Conservation (phyloP, 2,329 filamentous ascomycete genomes). For the Ceratocystis cubensis region DNA sequence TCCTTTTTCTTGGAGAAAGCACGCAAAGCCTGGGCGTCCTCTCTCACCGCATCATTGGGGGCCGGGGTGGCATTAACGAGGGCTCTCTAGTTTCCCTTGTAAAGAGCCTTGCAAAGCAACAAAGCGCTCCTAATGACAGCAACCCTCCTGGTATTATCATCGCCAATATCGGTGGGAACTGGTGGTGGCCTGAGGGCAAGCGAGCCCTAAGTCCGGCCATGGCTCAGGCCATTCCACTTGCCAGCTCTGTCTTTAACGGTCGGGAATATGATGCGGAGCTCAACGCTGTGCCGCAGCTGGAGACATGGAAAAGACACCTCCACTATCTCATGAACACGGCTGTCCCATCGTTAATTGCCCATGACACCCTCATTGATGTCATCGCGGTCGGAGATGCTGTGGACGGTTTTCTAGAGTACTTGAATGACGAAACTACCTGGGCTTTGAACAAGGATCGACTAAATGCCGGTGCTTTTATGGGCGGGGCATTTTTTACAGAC, state of each 20-base stretch:
- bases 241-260: slow-evolving; percentile 48
- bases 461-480: slow-evolving; percentile 39
- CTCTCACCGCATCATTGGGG: slow-evolving; percentile 54
- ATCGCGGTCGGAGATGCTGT: slow-evolving; percentile 55
- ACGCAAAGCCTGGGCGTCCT: slow-evolving; percentile 62
- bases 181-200: slow-evolving; percentile 57
- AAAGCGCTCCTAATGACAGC: slow-evolving; percentile 27
- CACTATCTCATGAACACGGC: slow-evolving; percentile 53
- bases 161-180: slow-evolving; percentile 63
- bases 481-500: slow-evolving; percentile 32
- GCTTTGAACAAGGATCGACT: slow-evolving; percentile 33
- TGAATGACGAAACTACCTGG: slow-evolving; percentile 47
- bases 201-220: slow-evolving; percentile 46
- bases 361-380: slow-evolving; percentile 50
- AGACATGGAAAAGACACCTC: slow-evolving; percentile 39
- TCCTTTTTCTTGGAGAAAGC: slow-evolving; percentile 63
- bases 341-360: slow-evolving; percentile 36
- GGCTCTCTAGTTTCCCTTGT: slow-evolving; percentile 61
- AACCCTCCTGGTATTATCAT: slow-evolving; percentile 51
- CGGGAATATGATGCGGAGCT: slow-evolving; percentile 38
- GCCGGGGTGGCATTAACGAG: slow-evolving; percentile 50
- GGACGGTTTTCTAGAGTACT: slow-evolving; percentile 43
- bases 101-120: slow-evolving; percentile 31
- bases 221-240: slow-evolving; percentile 48
- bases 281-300: slow-evolving; percentile 11